These are phyloP conservation scores for Orbilia oligospora DNA, from an alignment of 2,329 filamentous ascomycete genomes.

Conservation along the genomic window DNA sequence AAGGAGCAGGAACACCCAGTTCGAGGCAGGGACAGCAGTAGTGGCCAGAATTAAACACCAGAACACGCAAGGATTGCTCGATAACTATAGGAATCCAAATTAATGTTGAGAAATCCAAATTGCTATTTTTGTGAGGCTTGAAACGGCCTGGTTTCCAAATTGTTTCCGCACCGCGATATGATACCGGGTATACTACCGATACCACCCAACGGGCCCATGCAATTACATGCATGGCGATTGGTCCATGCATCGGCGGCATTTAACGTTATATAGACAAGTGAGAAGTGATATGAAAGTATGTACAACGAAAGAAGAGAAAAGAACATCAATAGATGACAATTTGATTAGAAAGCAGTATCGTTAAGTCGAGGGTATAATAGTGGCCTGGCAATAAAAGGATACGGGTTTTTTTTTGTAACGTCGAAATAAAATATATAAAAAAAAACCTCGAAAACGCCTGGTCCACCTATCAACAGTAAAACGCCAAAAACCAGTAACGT, in stretches of 20 bases:
- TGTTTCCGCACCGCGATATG: conserved; percentile 18
- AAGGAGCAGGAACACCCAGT: conserved; percentile 35
- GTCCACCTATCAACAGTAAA: conserved; percentile 4
- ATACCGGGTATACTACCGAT: not conserved
- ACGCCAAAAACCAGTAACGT: conserved; percentile 21
- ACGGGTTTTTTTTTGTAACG: conserved; percentile 24
- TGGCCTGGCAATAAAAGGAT: not conserved
- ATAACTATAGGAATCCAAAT: not conserved
- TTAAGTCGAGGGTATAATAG: not conserved
- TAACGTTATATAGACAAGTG: conserved; percentile 4
- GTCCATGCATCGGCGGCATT: not conserved
- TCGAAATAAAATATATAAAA: conserved; percentile 49
- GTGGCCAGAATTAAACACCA: not conserved
- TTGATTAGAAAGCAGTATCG: conserved; percentile 19
- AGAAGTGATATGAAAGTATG: conserved; percentile 22
- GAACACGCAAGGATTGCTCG: conserved; percentile 4
- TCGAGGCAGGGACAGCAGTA: conserved; percentile 23
- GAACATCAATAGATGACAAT: conserved; percentile 4
- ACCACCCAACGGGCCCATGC: not conserved
- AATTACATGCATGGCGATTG: conserved; percentile 1
- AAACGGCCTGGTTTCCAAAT: conserved; percentile 21
- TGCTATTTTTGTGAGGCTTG: not conserved
- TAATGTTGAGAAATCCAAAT: not conserved
- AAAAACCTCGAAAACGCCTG: conserved; percentile 4
- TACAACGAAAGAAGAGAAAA: conserved; percentile 38